Base-by-base conservation (phyloP, 2,329 filamentous ascomycete genomes). In the Calcarisporium arbuscula region DNA sequence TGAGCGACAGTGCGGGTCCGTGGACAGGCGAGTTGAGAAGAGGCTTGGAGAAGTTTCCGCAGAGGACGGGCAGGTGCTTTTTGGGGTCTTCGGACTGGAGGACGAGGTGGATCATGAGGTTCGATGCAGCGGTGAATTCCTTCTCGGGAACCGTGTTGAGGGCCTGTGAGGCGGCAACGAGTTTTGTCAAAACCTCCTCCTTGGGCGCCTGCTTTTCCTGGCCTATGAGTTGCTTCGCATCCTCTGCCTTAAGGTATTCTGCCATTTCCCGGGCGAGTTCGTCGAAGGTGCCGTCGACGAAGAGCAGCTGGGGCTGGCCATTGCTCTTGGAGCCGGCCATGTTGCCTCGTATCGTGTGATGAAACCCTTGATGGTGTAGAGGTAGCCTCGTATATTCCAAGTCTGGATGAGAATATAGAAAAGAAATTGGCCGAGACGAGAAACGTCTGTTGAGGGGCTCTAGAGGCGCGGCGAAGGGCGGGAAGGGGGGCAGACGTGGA, bases 71-170 rank as follows among this genome's bases (percentile, higher is more conserved):
- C 47, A 98, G 80, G 68, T 92, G 84, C 65, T 84, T 85, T 62
- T 87, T 82, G 48, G 84, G 77, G 51, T 89, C 85, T 51, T 84
- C 78, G 40, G 88, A 86, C 66, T 94, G 86, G 53, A 87, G 74
- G 48, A 94, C 79, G 41, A 98, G 81, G 70, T 95, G 86, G 56
- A 96, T 82, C 60, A 98, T 82, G 50, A 96, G 82, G 68, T 98
- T 96, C 69, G 95, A 95, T 42, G 90, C 87, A 40, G 90, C 83
- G 41, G 87, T 89, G 61, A 95, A 92, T 64, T 96, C 90, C 75
- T 92, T 94, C 74, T 98, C 92, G 39, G 90, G 86, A 36, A 88
- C 85, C 44, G 76, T 74, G 64, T 89, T 94, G 57, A 98, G 72
- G 32, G 74, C 75, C 34, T 74, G 65, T 34, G 86, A 87, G 38